Conservation (phyloP, 306 rosid species). For the Sphenostylis stenocarpa region DNA sequence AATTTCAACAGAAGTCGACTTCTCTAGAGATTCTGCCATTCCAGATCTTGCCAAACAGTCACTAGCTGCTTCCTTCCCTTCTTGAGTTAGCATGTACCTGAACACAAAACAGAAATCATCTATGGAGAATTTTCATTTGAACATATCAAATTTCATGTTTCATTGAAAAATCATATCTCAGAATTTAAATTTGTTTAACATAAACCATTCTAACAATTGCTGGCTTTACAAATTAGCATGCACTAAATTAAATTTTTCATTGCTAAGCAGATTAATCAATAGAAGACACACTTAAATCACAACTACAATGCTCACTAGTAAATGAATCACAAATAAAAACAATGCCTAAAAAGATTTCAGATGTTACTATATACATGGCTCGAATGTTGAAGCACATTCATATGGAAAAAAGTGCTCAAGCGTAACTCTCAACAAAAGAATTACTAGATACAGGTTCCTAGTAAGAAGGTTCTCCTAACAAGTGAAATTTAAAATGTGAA, state of each 20-base stretch:
- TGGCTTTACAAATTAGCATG: background rate
- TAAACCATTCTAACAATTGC: slow-evolving; percentile 9
- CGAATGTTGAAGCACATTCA: background rate
- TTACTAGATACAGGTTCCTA: slow-evolving; percentile 22
- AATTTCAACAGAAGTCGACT: slow-evolving; percentile 44
- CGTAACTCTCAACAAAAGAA: background rate
- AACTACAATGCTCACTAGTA: background rate
- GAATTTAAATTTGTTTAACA: slow-evolving; percentile 13
- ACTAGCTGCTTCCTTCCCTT: slow-evolving; percentile 81
- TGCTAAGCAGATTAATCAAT: slow-evolving; percentile 7
- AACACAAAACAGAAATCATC: slow-evolving; percentile 24
- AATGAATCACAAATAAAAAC: slow-evolving; percentile 16
- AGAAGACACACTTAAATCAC: slow-evolving; percentile 17
- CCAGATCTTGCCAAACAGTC: slow-evolving; percentile 92
- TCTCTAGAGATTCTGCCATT: slow-evolving; percentile 49
- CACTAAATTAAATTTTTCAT: background rate
- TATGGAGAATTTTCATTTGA: slow-evolving; percentile 17
- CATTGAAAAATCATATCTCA: background rate
- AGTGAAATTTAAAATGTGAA: slow-evolving; percentile 6
- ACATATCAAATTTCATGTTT: slow-evolving; percentile 15
- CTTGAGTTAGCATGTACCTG: slow-evolving; percentile 93
- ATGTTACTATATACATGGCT: background rate
- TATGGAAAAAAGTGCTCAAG: slow-evolving; percentile 1
- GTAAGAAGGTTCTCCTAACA: slow-evolving; percentile 1
- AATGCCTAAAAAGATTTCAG: background rate